Conservation (phyloP, 257 asterid species). For the Cinchona pubescens region DNA sequence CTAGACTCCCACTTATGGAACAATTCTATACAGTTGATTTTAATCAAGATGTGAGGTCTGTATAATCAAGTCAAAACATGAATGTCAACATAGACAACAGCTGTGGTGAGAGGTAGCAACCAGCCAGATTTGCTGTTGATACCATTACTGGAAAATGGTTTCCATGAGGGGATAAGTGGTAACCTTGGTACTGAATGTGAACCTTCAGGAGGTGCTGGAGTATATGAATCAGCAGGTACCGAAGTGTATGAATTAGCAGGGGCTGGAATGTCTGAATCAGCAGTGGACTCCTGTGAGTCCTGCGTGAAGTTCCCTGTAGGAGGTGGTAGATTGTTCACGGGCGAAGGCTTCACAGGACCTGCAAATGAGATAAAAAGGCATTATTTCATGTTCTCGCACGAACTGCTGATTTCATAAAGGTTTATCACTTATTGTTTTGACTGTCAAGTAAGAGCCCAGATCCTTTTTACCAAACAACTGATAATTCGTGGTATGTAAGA, state of each 20-base stretch:
- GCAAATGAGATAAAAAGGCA: conserved; percentile 13
- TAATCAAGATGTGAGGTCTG: neutral
- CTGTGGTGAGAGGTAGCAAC: conserved; percentile 8
- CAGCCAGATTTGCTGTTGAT: conserved; percentile 6
- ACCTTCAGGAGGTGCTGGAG: conserved; percentile 2
- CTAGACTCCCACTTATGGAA: neutral
- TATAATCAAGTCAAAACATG: neutral
- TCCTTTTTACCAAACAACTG: neutral
- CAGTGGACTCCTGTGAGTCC: conserved; percentile 3
- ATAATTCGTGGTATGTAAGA: neutral
- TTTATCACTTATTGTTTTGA: neutral
- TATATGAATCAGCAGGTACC: neutral
- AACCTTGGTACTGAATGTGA: neutral
- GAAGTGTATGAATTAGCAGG: neutral
- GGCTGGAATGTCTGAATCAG: neutral
- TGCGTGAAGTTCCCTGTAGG: conserved; percentile 16
- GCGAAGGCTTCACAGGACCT: conserved; percentile 37
- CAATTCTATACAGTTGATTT: neutral
- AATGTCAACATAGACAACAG: neutral
- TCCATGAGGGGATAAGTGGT: neutral
- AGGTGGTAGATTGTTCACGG: conserved; percentile 34
- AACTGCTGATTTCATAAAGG: neutral
- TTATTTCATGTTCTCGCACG: neutral
- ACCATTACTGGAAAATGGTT: neutral
- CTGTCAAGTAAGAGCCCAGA: neutral